phyloP scores from a whole-genome alignment of 306 rosid species.

The Acacia acuminata region DNA sequence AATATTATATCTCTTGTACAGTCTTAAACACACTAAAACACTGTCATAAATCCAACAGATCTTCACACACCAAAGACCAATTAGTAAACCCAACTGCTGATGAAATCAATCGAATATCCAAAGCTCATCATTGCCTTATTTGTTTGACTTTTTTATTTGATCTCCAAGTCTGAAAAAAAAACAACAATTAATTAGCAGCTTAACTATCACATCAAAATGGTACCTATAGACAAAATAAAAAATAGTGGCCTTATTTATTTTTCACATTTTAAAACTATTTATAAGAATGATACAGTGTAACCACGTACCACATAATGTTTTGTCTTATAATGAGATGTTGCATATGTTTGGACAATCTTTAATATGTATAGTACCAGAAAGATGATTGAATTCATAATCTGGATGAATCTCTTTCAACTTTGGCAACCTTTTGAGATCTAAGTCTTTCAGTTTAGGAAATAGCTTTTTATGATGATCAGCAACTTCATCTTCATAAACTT shows the following conservation, averaged over 20 bases:
- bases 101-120: background rate
- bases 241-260: no score
- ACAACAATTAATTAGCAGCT: background rate
- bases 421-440: background rate
- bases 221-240: no score
- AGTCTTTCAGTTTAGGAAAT: background rate
- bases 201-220: background rate
- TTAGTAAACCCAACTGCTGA: background rate
- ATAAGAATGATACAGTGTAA: no score
- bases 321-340: no score
- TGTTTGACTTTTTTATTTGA: background rate
- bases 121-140: background rate
- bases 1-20: no score
- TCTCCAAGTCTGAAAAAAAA: background rate
- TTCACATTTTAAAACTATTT: no score
- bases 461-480: background rate
- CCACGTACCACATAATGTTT: no score
- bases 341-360: no score
- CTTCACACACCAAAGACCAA: no score
- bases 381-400: background rate
- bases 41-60: background rate
- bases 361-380: background rate
- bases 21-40: no score
- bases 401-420: background rate
- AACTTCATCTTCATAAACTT: background rate